phyloP scores from a whole-genome alignment of 306 rosid species.

The Cucurbita pepo region DNA sequence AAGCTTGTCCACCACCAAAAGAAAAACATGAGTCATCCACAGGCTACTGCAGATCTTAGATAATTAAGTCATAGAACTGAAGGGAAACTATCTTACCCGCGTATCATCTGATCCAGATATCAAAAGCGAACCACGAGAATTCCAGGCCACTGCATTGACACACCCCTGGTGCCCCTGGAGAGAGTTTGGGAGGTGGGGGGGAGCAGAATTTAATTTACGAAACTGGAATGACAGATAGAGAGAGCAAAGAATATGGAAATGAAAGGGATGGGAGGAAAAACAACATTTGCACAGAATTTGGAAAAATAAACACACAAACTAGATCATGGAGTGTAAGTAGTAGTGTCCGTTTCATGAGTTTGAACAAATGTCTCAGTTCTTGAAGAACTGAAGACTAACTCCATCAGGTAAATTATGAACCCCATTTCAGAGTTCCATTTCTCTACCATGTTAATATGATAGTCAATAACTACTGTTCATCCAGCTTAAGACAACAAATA shows the following conservation, averaged over 20 bases:
- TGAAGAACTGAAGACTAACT: no score
- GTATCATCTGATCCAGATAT: slow-evolving; percentile 97
- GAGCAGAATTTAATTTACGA: neutral
- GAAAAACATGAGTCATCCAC: neutral
- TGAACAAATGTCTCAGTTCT: no score
- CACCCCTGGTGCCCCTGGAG: slow-evolving; percentile 83
- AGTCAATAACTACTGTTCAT: neutral
- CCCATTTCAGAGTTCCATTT: neutral
- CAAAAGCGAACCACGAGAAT: slow-evolving; percentile 65
- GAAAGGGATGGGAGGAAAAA: neutral
- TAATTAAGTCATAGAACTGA: neutral
- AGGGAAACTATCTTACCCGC: slow-evolving; percentile 30
- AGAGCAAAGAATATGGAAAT: neutral
- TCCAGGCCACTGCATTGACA: slow-evolving; percentile 92
- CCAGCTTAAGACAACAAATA: neutral
- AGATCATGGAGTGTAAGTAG: neutral
- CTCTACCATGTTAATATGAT: neutral
- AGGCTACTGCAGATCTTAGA: neutral
- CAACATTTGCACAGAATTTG: neutral
- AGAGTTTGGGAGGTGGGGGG: neutral
- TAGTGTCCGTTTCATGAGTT: no score
- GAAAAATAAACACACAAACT: neutral
- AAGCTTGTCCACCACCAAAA: neutral
- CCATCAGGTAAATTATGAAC: neutral
- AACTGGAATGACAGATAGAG: neutral